phyloP scores from a whole-genome alignment of 495 filamentous ascomycete species.

The Hypoxylon perforatum region DNA sequence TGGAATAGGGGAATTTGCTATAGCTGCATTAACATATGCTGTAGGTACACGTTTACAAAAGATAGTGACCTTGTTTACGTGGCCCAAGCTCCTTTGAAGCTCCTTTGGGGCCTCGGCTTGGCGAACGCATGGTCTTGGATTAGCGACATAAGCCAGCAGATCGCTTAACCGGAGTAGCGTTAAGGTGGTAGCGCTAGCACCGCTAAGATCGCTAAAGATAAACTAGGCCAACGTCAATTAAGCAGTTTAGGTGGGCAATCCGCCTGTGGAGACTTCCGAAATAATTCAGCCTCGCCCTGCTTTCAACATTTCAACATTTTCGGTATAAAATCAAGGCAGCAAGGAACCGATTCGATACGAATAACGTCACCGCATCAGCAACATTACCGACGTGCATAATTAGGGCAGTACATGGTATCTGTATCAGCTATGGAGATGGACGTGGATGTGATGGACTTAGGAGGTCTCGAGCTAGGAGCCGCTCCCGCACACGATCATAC shows the following conservation, averaged over 20 bases:
- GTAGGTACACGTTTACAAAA: neutral
- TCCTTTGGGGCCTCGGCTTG: conserved; percentile 16
- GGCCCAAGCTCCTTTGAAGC: conserved; percentile 34
- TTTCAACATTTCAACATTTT: neutral
- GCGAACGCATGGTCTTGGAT: conserved; percentile 26
- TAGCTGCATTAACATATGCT: neutral
- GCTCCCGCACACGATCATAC: conserved; percentile 9
- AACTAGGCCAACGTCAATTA: conserved; percentile 33
- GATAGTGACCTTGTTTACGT: conserved; percentile 2
- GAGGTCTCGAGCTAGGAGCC: neutral
- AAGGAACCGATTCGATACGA: neutral
- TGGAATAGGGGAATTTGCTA: conserved; percentile 5
- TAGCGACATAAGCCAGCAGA: conserved; percentile 26
- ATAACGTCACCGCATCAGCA: neutral
- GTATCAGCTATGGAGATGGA: conserved; percentile 39
- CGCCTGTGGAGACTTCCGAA: no score
- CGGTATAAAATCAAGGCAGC: neutral
- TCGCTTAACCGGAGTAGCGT: conserved; percentile 26
- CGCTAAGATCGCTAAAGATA: conserved; percentile 22
- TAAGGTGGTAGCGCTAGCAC: conserved; percentile 31
- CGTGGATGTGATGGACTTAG: conserved; percentile 25
- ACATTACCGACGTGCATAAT: neutral
- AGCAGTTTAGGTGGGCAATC: neutral
- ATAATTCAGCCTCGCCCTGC: no score
- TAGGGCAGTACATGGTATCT: neutral